phyloP scores from a whole-genome alignment of 306 rosid genomes.

The Delonix regia region DNA sequence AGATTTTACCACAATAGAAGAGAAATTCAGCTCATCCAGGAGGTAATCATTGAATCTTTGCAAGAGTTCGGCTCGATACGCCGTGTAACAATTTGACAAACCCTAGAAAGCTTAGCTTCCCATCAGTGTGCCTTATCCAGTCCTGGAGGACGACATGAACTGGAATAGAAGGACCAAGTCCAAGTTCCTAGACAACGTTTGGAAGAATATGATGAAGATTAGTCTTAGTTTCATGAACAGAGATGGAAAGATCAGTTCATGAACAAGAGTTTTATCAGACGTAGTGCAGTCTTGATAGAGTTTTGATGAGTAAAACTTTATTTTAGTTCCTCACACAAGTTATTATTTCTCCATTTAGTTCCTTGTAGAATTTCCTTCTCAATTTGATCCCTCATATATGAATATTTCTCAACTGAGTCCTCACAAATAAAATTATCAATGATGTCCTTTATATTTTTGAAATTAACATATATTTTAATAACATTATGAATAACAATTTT shows the following conservation, averaged over 20 bases:
- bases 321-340: background rate
- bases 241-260: background rate
- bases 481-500: too few species aligned
- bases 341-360: too few species aligned
- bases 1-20: slow-evolving; percentile 27
- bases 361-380: too few species aligned
- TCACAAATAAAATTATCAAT: too few species aligned
- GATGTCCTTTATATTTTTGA: too few species aligned
- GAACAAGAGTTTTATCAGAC: too few species aligned
- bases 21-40: slow-evolving; percentile 29
- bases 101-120: slow-evolving; percentile 96
- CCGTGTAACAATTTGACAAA: slow-evolving; percentile 91
- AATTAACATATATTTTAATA: too few species aligned
- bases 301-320: too few species aligned
- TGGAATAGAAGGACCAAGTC: slow-evolving; percentile 97
- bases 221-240: slow-evolving; percentile 25
- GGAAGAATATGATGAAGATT: slow-evolving; percentile 7
- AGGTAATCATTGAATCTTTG: slow-evolving; percentile 63
- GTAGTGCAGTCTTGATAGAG: too few species aligned
- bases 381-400: too few species aligned
- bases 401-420: too few species aligned
- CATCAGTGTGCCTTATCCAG: slow-evolving; percentile 98
- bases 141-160: slow-evolving; percentile 93
- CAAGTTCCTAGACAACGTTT: slow-evolving; percentile 75
- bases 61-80: slow-evolving; percentile 72